phyloP scores from a whole-genome alignment of 306 rosid species.

The Citrullus mucosospermus region DNA sequence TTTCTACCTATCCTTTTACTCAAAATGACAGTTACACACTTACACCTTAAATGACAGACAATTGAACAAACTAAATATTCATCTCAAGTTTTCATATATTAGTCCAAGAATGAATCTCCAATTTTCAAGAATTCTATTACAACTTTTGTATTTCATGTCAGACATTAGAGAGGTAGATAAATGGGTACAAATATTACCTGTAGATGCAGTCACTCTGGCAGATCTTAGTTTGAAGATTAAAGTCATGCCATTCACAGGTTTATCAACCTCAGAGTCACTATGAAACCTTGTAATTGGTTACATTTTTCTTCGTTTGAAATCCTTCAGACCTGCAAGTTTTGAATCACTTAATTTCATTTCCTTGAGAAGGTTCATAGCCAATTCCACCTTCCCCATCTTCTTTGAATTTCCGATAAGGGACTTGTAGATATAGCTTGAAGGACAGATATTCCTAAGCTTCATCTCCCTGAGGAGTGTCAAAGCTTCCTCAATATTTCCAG shows the following conservation, averaged over 20 bases:
- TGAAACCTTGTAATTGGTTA: slow-evolving; percentile 5
- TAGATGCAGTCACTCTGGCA: not conserved
- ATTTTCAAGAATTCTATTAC: not conserved
- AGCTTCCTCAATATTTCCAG: slow-evolving; percentile 59
- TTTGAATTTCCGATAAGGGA: slow-evolving; percentile 36
- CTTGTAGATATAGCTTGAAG: slow-evolving; percentile 45
- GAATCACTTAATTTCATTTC: slow-evolving; percentile 51
- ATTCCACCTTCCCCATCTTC: slow-evolving; percentile 48
- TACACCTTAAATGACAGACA: not conserved
- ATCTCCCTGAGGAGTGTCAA: slow-evolving; percentile 46
- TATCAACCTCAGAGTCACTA: not conserved
- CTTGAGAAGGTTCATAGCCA: slow-evolving; percentile 38
- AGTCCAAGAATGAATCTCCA: not conserved
- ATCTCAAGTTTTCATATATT: not conserved
- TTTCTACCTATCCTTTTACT: not conserved
- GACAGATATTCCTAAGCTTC: slow-evolving; percentile 44
- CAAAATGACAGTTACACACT: not conserved
- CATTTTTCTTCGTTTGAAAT: slow-evolving; percentile 34
- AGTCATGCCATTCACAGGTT: not conserved
- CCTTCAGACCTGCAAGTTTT: slow-evolving; percentile 35
- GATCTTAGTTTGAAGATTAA: not conserved
- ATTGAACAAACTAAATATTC: not conserved
- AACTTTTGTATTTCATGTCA: not conserved
- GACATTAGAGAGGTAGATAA: not conserved
- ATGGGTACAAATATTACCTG: not conserved